Conservation (phyloP, 2,329 filamentous ascomycete species). For the Pseudogymnoascus sp. region DNA sequence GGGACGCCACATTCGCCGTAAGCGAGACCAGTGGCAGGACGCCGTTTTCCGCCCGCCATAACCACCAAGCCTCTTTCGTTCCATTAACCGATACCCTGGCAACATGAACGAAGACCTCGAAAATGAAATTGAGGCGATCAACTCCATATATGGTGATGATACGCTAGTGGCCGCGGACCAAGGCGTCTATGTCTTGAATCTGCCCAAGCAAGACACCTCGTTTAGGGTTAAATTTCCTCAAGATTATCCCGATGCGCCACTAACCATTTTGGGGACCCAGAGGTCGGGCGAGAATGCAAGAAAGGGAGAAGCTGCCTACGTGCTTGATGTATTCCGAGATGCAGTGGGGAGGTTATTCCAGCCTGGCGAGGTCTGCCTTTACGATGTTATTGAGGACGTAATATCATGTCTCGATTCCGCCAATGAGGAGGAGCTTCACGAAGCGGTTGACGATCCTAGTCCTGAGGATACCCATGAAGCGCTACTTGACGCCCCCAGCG, state of each 20-base stretch:
- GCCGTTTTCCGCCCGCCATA: background rate
- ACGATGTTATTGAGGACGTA: conserved; percentile 80
- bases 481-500: conserved; percentile 17
- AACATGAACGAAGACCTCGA: conserved; percentile 38
- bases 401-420: conserved; percentile 22
- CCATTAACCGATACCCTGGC: background rate
- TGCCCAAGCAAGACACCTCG: conserved; percentile 52
- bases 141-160: conserved; percentile 71
- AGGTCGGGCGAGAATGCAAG: conserved; percentile 61
- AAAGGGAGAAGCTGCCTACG: conserved; percentile 63
- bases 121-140: conserved; percentile 74
- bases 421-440: conserved; percentile 20
- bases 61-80: background rate
- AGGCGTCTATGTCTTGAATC: conserved; percentile 52
- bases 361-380: conserved; percentile 74
- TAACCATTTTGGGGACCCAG: conserved; percentile 68
- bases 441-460: conserved; percentile 10
- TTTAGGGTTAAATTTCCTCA: conserved; percentile 61
- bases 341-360: conserved; percentile 62
- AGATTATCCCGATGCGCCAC: conserved; percentile 68
- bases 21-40: conserved; percentile 1
- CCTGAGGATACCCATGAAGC: background rate
- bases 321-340: conserved; percentile 61
- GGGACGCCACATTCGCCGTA: background rate
- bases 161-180: conserved; percentile 43